Evolutionary conservation across 495 filamentous ascomycete species (phyloP).

Genomic region (Astrocystis sublimbata): DNA sequence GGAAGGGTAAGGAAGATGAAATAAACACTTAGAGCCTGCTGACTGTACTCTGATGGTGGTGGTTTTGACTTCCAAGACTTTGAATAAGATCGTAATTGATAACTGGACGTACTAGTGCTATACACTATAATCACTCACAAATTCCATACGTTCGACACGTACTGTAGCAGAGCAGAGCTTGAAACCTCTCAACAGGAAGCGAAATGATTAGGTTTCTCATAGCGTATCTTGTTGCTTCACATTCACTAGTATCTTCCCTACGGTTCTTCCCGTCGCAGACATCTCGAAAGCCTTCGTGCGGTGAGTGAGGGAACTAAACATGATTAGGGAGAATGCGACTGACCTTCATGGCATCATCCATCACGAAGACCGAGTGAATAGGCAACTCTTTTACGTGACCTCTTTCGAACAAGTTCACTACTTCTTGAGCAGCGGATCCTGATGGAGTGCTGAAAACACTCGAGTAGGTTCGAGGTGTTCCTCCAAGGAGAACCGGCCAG

Average conservation of each 20-base stretch:
- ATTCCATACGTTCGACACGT: too few relatives aligned
- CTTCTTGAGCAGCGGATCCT: conserved; percentile 19
- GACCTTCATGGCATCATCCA: conserved; percentile 19
- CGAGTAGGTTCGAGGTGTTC: conserved; percentile 8
- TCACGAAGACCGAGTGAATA: conserved; percentile 18
- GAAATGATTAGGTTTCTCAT: neutral
- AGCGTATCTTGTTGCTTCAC: conserved; percentile 5
- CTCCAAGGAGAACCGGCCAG: conserved; percentile 22
- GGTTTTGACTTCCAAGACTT: too few relatives aligned
- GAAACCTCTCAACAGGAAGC: neutral
- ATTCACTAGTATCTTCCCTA: conserved; percentile 23
- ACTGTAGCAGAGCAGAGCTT: too few relatives aligned
- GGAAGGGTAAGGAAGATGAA: too few relatives aligned
- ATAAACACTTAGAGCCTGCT: too few relatives aligned
- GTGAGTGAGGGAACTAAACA: neutral
- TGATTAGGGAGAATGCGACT: neutral
- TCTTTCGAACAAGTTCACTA: conserved; percentile 14
- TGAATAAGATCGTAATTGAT: too few relatives aligned
- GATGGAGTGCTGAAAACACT: conserved; percentile 21
- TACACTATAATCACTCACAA: too few relatives aligned
- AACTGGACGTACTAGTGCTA: too few relatives aligned
- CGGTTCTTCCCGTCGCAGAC: conserved; percentile 18
- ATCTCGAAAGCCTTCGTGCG: conserved; percentile 20
- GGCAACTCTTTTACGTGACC: conserved; percentile 22
- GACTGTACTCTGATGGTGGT: too few relatives aligned